Percentiles rank a stretch among this genome's conserved stretches.
These are phyloP conservation scores for Piloderma croceum DNA, from an alignment of 768 basidiomycete species.

Conservation along the genomic window DNA sequence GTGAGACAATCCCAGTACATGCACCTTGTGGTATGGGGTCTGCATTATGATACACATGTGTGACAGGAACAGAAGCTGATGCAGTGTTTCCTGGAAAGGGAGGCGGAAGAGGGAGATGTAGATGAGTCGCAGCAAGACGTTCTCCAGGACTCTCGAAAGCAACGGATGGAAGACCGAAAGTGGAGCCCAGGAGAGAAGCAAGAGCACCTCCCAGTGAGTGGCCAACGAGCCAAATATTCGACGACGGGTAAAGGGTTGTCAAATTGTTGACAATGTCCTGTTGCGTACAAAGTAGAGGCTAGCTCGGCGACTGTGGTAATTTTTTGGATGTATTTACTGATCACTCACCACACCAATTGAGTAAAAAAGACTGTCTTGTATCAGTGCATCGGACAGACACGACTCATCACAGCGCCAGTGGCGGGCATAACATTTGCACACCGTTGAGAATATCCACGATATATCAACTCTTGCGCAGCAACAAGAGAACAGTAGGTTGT, in stretches of 20 bases:
- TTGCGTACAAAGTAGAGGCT: conserved; percentile 1
- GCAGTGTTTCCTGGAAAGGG: conserved; percentile 37
- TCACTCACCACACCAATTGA: conserved; percentile 72
- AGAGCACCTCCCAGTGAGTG: conserved; percentile 86
- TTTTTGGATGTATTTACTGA: conserved; percentile 1
- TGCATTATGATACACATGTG: conserved; percentile 87
- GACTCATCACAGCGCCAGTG: conserved; percentile 70
- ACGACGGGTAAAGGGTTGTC: conserved; percentile 48
- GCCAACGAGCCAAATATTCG: conserved; percentile 58
- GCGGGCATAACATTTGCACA: conserved; percentile 80
- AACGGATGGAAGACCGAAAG: conserved; percentile 88
- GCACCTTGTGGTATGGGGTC: conserved; percentile 89
- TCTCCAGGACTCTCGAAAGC: conserved; percentile 85
- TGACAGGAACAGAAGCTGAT: conserved; percentile 67
- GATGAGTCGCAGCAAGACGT: conserved; percentile 58
- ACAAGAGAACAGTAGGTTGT: conserved; percentile 85
- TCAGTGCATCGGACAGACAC: conserved; percentile 78
- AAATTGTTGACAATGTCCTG: conserved; percentile 57
- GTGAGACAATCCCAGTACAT: conserved; percentile 70
- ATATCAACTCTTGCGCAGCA: conserved; percentile 90
- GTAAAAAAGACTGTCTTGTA: conserved; percentile 91
- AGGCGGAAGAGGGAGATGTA: conserved; percentile 82
- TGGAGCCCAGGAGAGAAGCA: conserved; percentile 76
- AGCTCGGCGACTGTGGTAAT: not conserved
- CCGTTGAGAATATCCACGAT: conserved; percentile 78